Base-by-base conservation (phyloP, 352 stramenopile species). In the Blastocystis sp. region DNA sequence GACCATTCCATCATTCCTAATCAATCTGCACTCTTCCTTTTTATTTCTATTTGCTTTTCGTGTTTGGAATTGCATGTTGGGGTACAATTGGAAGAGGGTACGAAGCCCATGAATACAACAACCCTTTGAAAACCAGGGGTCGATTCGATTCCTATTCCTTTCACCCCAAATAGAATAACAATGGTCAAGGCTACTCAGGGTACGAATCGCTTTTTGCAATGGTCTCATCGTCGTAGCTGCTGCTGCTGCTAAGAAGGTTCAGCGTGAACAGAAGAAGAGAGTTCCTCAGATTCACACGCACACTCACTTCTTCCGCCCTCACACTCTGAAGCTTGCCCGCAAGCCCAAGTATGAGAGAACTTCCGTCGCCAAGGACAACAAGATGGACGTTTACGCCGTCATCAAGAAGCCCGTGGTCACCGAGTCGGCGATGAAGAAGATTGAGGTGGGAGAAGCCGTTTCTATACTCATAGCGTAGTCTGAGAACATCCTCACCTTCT, bases 391-490 rank as follows among this genome's bases (percentile, higher is more conserved):
- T 94, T 98, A 34, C 28, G 28, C 28, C 28, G 28, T 34, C 28
- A 34, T 34, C 28, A 34, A 34, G 28, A 34, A 34, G 87, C 97
- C 97, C 59, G 92, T 99, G 70, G 99, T 97, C 77, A 99, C 97
- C 54, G 96, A 99, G 92, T 98, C 95, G 90, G 97, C 97, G 87
- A 99, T 99, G 97, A 99, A 99, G 93, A 98, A 99, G 92, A 99
- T 99, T 89, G 97, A 99, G 91, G 87, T 87, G 28, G 14, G 4
- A 2, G 38, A 19, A 28, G 38, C 6, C 11, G 9, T 78, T 59
- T 21, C 21, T 19, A 7, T 45, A 28, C 28, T 74, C 57, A 87
- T 59, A 24, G 19, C 17, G 24, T 87, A 89, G 91, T 96, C 99
- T 92, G 97, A 98, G 94, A 99, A 99, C 94, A 99, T 97, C 90